A percentile compares a stretch with the other conserved stretches of the same genome.
These are phyloP conservation scores for Boletus barrowsii DNA, from an alignment of 768 basidiomycete species.

Conservation along the genomic window DNA sequence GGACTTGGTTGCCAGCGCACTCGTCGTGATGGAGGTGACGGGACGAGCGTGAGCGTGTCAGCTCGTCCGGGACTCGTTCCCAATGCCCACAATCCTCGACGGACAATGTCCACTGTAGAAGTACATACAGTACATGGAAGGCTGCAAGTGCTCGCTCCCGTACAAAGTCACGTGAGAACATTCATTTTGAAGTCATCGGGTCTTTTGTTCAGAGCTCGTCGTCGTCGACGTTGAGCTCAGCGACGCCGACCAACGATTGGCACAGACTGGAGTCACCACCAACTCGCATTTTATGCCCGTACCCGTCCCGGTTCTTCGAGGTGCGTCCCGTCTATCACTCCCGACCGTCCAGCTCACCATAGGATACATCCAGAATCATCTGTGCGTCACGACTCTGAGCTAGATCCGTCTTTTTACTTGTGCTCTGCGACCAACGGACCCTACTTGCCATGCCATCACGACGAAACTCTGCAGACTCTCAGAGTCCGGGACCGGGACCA, in stretches of 20 bases:
- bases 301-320: conserved; percentile 1
- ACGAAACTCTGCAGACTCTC: conserved; percentile 10
- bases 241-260: conserved; percentile 3
- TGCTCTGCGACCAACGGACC: background rate
- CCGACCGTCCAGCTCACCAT: background rate
- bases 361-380: background rate
- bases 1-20: conserved; percentile 14
- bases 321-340: conserved; percentile 5
- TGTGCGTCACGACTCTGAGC: background rate
- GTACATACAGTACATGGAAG: no score
- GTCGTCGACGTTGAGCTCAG: conserved; percentile 7
- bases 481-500: conserved; percentile 5
- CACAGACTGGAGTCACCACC: background rate
- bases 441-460: conserved; percentile 13
- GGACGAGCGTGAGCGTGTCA: background rate
- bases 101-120: background rate
- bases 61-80: background rate
- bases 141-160: background rate
- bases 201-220: conserved; percentile 8
- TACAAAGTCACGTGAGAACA: conserved; percentile 16
- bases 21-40: conserved; percentile 13
- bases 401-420: background rate
- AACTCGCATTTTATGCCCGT: background rate
- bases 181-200: conserved; percentile 12
- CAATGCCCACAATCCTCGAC: background rate